phyloP scores from a whole-genome alignment of 2,329 filamentous ascomycete genomes.

The Colletotrichum siamense region DNA sequence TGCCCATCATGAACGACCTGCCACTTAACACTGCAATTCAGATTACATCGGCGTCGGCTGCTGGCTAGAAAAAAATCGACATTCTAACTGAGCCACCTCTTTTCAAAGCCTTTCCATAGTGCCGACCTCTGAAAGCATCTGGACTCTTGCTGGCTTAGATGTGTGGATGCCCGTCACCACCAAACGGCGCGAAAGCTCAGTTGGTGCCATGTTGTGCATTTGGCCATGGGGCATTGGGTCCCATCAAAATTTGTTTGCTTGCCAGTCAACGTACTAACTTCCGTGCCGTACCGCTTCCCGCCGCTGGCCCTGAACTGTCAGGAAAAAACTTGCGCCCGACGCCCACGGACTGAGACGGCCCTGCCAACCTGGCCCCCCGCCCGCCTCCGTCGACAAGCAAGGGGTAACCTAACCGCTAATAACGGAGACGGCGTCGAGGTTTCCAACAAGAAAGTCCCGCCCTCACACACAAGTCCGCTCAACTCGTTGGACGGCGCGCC shows the following conservation, averaged over 20 bases:
- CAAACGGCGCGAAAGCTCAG: neutral
- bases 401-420: neutral
- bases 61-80: neutral
- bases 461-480: neutral
- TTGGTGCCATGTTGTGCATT: neutral
- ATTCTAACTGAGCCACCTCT: neutral
- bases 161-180: neutral
- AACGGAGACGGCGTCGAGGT: neutral
- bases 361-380: neutral
- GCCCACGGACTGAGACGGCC: neutral
- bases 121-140: neutral
- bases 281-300: constrained; percentile 23
- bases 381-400: constrained; percentile 8
- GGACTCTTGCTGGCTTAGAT: neutral
- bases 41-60: neutral
- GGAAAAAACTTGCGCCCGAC: neutral
- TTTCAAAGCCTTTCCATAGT: neutral
- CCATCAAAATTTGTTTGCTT: constrained; percentile 17
- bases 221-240: neutral
- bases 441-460: neutral
- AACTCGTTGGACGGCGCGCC: neutral
- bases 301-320: constrained; percentile 9
- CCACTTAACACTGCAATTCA: neutral
- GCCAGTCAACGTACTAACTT: constrained; percentile 19
- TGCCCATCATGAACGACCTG: neutral